These are phyloP conservation scores for Lentinula aciculospora DNA, from an alignment of 768 basidiomycete genomes.

Conservation along the genomic window DNA sequence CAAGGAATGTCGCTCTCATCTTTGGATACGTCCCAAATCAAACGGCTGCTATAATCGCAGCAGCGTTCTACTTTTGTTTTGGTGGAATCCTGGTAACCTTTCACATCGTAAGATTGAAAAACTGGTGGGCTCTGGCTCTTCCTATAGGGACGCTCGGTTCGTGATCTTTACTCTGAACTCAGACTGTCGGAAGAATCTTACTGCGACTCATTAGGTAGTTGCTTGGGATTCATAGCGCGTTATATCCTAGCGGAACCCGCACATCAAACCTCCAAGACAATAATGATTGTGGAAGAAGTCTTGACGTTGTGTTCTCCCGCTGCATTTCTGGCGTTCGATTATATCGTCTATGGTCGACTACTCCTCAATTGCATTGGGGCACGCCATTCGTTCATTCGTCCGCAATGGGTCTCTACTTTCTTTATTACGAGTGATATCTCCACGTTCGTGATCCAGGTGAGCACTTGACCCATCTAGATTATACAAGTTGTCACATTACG, in stretches of 20 bases:
- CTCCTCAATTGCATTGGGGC: slow-evolving; percentile 13
- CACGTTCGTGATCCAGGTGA: slow-evolving; percentile 23
- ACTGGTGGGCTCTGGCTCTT: slow-evolving; percentile 26
- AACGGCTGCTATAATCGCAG: slow-evolving; percentile 15
- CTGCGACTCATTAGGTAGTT: slow-evolving; percentile 12
- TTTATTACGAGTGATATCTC: slow-evolving; percentile 22
- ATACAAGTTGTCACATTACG: background rate
- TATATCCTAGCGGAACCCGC: slow-evolving; percentile 12
- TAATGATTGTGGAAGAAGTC: slow-evolving; percentile 15
- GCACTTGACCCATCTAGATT: background rate
- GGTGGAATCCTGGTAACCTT: slow-evolving; percentile 11
- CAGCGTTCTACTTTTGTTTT: slow-evolving; percentile 15
- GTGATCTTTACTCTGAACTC: background rate
- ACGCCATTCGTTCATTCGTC: slow-evolving; percentile 18
- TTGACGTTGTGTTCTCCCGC: slow-evolving; percentile 21
- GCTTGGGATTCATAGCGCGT: slow-evolving; percentile 16
- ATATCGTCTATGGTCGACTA: slow-evolving; percentile 24
- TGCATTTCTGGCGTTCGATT: slow-evolving; percentile 25
- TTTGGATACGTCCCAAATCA: slow-evolving; percentile 20
- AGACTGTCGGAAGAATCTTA: too few species aligned
- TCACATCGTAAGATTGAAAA: slow-evolving; percentile 15
- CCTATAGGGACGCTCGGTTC: slow-evolving; percentile 22
- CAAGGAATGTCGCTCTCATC: background rate
- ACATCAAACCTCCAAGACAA: slow-evolving; percentile 13
- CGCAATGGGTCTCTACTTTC: slow-evolving; percentile 16